Base-by-base conservation (phyloP, 331 rosid species). In the Acacia pycnantha region DNA sequence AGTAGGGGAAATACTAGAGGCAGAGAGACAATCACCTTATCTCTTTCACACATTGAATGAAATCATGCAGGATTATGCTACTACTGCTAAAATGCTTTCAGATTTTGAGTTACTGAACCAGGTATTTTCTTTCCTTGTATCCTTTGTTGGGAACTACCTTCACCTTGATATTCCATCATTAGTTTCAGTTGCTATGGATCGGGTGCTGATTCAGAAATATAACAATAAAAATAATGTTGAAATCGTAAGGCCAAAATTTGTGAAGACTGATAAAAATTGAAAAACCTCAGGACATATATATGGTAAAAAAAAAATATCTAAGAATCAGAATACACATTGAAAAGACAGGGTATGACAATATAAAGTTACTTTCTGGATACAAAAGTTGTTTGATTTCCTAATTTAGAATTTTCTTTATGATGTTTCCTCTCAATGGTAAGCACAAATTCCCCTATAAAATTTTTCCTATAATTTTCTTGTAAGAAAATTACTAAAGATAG, bases 51-150 rank as follows among this genome's bases (percentile, higher is more conserved):
- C 82, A 56, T 59, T 26, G 83, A 47, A 61, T 81, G 71, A 84
- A 82, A 77, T 79, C 53, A 65, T 89, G 92, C 94, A 93, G 99
- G 83, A 87, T 53, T 95, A 92, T 82, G 83, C 88, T 84, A 53
- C 84, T 67, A 87, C 89, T 0, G 90, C 95, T 40, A 90, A 86
- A 78, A 81, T 84, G 77, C 96, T 95, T 51, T 89, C 93, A 6
- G 91, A 90, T 86, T 88, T 87, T 83, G 91, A 92, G 82, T 82
- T 88, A 82, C 88, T 95, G 83, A 95, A 93, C 90, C 89, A 90
- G 97, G 98, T 80, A 76, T 68, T 59, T 44, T 77, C 22, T 76
- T 85, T 48, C 75, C 48, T 26, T 3, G 35, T n/a, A 59, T 44
- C 51, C 41, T 68, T 76, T 76, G 64, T 81, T 43, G 61, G 58